Base-by-base conservation (phyloP, 1,284 basidiomycete genomes). In the Moesziomyces parantarcticus region DNA sequence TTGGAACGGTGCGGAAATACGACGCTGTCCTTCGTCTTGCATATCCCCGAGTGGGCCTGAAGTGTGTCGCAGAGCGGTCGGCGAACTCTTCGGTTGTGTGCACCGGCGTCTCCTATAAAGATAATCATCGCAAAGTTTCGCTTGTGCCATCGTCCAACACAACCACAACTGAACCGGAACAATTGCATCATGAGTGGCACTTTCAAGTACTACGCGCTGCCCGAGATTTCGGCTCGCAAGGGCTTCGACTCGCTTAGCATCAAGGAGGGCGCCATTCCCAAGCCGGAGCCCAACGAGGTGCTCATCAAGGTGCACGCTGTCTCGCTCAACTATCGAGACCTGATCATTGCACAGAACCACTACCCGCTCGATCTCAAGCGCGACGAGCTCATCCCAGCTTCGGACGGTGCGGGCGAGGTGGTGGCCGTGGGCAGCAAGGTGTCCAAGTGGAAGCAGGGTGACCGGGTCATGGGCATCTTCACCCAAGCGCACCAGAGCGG, bases 371-470 rank as follows among this genome's bases (percentile, higher is more conserved):
- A 60, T 39, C 51, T 75, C 23, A 73, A 80, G 53, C 46, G 77
- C 10, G 59, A 32, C n/a, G 57, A 62, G 47, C 70, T 87, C 3
- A 85, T 89, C 18, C 89, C 89, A 1, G 85, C 86, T 77, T 90
- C 89, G 6, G 90, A 91, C 72, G 86, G 87, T 66, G 89, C 90
- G 16, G 89, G 90, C 10, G 88, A 89, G 75, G 85, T 90, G 48
- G 82, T 89, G 40, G 85, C 86, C 3, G 78, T 89, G 20, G 89
- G 89, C 5, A 81, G 84, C 39, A 86, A 86, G 14, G 88, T 89
- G n/a, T 86, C 79, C 36, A 79, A 81, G 14, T 89, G 86, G 86
- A 86, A 86, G 60, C 63, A 81, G 3, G 89, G 89, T 13, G 89
- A 90, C 76, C 87, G 88, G 20, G 88, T 90, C 56, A 87, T 85